phyloP scores from a whole-genome alignment of 345 rosid species.

The rapeseed (Brassica napus) region Da-Ae NC_063447.1:40363001-40363500 shows the following conservation, averaged over 20 bases:
- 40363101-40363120: conserved; percentile 95
- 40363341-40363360: conserved; percentile 12
- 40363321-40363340: not conserved
- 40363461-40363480: conserved; percentile 80
- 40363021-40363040: not conserved
- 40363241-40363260: conserved; percentile 11
- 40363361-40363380: not conserved
- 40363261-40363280: not conserved
- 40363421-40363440: conserved; percentile 50
- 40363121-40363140: conserved; percentile 95
- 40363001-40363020: conserved; percentile 13
- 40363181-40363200: conserved; percentile 80
- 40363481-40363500: conserved; percentile 85
- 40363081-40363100: conserved; percentile 61
- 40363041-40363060: not conserved
- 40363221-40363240: not conserved
- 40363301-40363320: not conserved
- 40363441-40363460: conserved; percentile 79
- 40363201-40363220: conserved; percentile 58
- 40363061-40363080: conserved; percentile 14
- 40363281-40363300: not conserved
- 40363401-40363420: conserved; percentile 13
- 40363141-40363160: conserved; percentile 93
- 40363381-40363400: not conserved
- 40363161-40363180: conserved; percentile 97